Evolutionary conservation across 371 early-diverging fungal species (phyloP).

Genomic region (Nematocida ironsii): DNA sequence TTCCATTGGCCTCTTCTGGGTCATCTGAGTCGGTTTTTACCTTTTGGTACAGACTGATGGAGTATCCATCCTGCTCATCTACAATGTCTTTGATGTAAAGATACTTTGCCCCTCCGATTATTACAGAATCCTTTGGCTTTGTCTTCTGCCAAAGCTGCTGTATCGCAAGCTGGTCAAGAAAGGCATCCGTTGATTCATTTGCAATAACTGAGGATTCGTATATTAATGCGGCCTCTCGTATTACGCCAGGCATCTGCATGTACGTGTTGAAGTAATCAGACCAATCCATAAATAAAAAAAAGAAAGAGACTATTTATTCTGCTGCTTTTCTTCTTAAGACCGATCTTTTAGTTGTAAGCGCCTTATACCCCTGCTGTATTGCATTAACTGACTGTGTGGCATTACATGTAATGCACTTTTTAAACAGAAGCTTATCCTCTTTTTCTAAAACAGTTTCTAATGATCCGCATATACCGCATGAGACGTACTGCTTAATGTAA

Average conservation of each 20-base stretch:
- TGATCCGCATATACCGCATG: conserved; percentile 92
- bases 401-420: conserved; percentile 94
- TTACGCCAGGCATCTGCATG: conserved; percentile 30
- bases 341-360: conserved; percentile 68
- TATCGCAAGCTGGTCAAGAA: neutral
- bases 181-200: neutral
- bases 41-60: conserved; percentile 40
- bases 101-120: conserved; percentile 24
- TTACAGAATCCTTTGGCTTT: conserved; percentile 11
- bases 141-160: neutral
- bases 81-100: conserved; percentile 42
- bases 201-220: conserved; percentile 11
- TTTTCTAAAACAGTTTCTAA: conserved; percentile 88
- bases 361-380: conserved; percentile 83
- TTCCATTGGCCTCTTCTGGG: neutral
- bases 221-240: conserved; percentile 4
- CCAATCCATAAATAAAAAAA: conserved; percentile 45
- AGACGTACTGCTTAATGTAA: conserved; percentile 95
- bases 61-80: conserved; percentile 33
- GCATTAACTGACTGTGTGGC: conserved; percentile 82
- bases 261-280: conserved; percentile 37
- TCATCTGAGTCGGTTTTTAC: conserved; percentile 1
- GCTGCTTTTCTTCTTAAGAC: conserved; percentile 50
- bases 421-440: conserved; percentile 92
- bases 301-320: conserved; percentile 24